Percentiles rank a stretch among this genome's conserved stretches.
These are phyloP conservation scores for Pholiota adiposa DNA, from an alignment of 1,284 basidiomycete species.

Conservation along the genomic window DNA sequence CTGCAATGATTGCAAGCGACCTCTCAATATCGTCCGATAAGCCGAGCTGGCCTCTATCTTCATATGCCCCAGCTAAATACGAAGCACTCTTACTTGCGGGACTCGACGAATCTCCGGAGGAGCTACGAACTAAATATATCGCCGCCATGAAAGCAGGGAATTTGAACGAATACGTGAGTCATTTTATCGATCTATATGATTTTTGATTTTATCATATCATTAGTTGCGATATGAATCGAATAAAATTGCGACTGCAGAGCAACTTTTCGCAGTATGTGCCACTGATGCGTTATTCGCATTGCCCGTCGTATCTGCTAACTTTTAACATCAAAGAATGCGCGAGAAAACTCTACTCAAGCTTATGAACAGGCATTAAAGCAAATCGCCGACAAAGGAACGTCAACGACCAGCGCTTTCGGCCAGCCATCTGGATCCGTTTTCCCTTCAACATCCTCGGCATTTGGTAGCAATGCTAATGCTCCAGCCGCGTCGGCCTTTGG, in stretches of 20 bases:
- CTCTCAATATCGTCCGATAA: slow-evolving; percentile 63
- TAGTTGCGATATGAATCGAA: slow-evolving; percentile 52
- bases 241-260: slow-evolving; percentile 43
- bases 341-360: slow-evolving; percentile 49
- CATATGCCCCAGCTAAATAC: slow-evolving; percentile 78
- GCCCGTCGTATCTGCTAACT: background rate
- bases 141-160: slow-evolving; percentile 62
- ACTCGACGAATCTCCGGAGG: slow-evolving; percentile 81
- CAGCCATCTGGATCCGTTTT: slow-evolving; percentile 21
- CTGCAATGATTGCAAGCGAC: slow-evolving; percentile 45
- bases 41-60: slow-evolving; percentile 84
- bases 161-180: slow-evolving; percentile 72
- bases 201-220: background rate
- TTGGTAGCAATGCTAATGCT: slow-evolving; percentile 26
- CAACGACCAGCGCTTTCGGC: slow-evolving; percentile 21
- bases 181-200: background rate
- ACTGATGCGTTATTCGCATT: background rate
- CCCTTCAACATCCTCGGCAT: slow-evolving; percentile 30
- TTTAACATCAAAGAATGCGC: slow-evolving; percentile 42
- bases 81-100: slow-evolving; percentile 73
- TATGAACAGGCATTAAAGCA: slow-evolving; percentile 57
- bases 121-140: slow-evolving; percentile 74
- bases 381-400: slow-evolving; percentile 27
- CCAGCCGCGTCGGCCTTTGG: slow-evolving; percentile 25
- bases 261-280: slow-evolving; percentile 34